Base-by-base conservation (phyloP, 1,139 yeast genomes). In the Pichia sp. region DNA sequence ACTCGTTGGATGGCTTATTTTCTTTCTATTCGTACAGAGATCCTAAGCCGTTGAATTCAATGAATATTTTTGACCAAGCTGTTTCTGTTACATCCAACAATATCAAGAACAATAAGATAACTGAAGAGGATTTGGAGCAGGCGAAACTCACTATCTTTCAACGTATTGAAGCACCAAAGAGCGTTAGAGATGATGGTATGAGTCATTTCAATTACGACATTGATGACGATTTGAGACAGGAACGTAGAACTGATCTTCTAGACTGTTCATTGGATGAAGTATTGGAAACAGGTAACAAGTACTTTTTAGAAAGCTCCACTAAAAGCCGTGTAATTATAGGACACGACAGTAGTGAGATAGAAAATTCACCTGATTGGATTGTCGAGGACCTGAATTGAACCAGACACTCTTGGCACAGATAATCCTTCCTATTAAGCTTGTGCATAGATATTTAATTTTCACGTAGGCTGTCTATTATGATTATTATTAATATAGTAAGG, bases 101-200 rank as follows among this genome's bases (percentile, higher is more conserved):
- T 48, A 73, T 68, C 10, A 49, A 50, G 2, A 75, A 46, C 74
- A 83, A 74, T 2, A 55, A 52, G 20, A 58, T 65, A 10, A 75
- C 78, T 7, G 77, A 75, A 0, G 73, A 77, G 30, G 97, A 90
- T 61, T 73, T 93, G 49, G 89, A 88, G 61, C 97, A 91, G 64
- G 97, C 98, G 43, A 91, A 92, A 69, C 74, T 93, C 62, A 82
- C 95, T 10, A 82, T 93, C 45, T 93, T 93, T 81, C 99, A 93
- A 71, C 81, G 87, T 55, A 75, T 95, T 14, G 99, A 93, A 72
- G 91, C 97, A 0, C 99, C 99, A 10, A 77, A 82, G 49, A 86
- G 92, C 66, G 85, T 91, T 24, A 80, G 89, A 50, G 78, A 82
- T 47, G 97, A 93, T 69, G 96, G 97, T 24, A 74, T 81, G 59